A percentile compares a stretch with the other conserved stretches of the same genome.
These are phyloP conservation scores for Hibiscus tridactylites DNA, from an alignment of 345 rosid species.

Conservation along the genomic window DNA sequence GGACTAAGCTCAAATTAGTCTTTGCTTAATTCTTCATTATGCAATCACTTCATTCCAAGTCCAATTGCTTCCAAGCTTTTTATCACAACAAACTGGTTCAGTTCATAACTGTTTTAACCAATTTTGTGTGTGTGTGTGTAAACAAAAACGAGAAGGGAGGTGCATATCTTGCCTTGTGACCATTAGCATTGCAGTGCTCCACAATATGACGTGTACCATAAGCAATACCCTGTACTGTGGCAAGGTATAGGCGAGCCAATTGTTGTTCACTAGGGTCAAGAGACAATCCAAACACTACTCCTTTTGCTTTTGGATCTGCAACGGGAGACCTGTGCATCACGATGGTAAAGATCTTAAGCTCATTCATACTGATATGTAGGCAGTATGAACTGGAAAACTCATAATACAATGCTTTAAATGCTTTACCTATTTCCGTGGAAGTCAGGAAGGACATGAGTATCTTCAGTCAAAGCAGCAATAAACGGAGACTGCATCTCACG, in stretches of 20 bases:
- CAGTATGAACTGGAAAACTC: conserved; percentile 1
- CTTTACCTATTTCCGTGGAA: conserved; percentile 90
- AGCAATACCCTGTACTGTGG: conserved; percentile 76
- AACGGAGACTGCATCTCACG: conserved; percentile 57
- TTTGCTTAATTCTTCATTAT: conserved; percentile 5
- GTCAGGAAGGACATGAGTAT: conserved; percentile 73
- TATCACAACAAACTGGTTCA: not conserved
- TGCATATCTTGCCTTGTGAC: conserved; percentile 58
- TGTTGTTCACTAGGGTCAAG: conserved; percentile 77
- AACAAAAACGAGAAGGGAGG: not conserved
- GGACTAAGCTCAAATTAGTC: not conserved
- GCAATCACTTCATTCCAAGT: conserved; percentile 3
- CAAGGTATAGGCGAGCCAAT: conserved; percentile 78
- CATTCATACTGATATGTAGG: not conserved
- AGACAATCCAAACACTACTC: conserved; percentile 75
- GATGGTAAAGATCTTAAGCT: conserved; percentile 3
- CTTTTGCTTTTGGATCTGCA: conserved; percentile 83
- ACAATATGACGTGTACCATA: conserved; percentile 90
- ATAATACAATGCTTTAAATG: not conserved
- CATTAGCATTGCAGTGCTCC: conserved; percentile 88
- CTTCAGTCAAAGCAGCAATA: conserved; percentile 75
- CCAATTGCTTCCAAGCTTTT: not conserved
- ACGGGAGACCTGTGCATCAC: conserved; percentile 70
- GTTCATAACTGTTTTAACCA: not conserved
- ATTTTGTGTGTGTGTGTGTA: not conserved